Percentiles rank a stretch among this genome's conserved stretches.
Evolutionary conservation across 148 eudicot species (phyloP).

Genomic region (Rhododendron ovatum): DNA sequence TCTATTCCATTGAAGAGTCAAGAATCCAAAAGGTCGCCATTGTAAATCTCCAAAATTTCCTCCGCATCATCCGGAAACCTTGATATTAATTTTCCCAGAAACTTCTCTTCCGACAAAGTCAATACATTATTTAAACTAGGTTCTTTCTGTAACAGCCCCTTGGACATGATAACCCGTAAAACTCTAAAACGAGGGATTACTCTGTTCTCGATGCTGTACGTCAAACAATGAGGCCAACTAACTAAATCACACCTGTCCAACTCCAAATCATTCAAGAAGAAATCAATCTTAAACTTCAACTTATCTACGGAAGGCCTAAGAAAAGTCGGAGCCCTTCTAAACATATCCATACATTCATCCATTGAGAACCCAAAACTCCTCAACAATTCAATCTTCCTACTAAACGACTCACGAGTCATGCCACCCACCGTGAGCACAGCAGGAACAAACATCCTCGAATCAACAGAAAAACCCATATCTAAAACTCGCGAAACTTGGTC

Average conservation of each 20-base stretch:
- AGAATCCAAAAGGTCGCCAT: conserved; percentile 11
- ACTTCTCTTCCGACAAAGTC: conserved; percentile 11
- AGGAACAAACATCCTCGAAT: conserved; percentile 23
- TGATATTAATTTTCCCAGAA: conserved; percentile 16
- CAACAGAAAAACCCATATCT: conserved; percentile 18
- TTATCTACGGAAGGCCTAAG: conserved; percentile 20
- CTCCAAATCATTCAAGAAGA: conserved; percentile 14
- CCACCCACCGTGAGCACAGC: conserved; percentile 14
- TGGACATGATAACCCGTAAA: conserved; percentile 19
- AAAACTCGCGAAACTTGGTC: conserved; percentile 7
- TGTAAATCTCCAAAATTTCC: conserved; percentile 23
- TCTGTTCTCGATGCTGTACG: conserved; percentile 21
- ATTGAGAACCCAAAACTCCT: conserved; percentile 19
- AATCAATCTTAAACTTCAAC: conserved; percentile 17
- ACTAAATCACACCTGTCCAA: conserved; percentile 16
- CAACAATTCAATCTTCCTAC: conserved; percentile 20
- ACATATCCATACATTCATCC: conserved; percentile 19
- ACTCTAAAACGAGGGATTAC: conserved; percentile 24
- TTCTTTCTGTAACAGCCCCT: conserved; percentile 19
- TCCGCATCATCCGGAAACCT: conserved; percentile 13
- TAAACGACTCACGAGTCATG: conserved; percentile 12
- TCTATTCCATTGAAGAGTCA: conserved; percentile 3
- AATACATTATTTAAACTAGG: conserved; percentile 1
- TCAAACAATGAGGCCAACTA: conserved; percentile 11
- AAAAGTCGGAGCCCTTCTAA: conserved; percentile 19